phyloP scores from a whole-genome alignment of 768 basidiomycete genomes.

The Phylloporus arenicola region DNA sequence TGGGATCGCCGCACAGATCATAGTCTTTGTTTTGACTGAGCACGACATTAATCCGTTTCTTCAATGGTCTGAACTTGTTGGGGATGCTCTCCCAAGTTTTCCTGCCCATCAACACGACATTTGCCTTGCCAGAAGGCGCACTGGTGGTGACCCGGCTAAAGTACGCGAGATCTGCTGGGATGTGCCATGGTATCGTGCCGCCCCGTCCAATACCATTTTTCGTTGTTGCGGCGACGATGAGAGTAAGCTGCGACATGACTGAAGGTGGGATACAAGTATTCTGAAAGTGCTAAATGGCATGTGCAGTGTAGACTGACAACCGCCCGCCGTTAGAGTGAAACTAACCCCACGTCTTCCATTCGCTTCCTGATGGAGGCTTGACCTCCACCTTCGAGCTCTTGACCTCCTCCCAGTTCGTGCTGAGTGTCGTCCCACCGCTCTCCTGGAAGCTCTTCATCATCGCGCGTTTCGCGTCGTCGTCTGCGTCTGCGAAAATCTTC shows the following conservation, averaged over 20 bases:
- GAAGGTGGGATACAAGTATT: background rate
- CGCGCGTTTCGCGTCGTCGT: slow-evolving; percentile 85
- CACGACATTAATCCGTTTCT: slow-evolving; percentile 71
- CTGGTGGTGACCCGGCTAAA: slow-evolving; percentile 76
- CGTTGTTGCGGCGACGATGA: slow-evolving; percentile 90
- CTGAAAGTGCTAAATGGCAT: background rate
- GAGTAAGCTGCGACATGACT: slow-evolving; percentile 65
- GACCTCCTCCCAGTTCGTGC: slow-evolving; percentile 95
- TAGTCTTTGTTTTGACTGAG: slow-evolving; percentile 58
- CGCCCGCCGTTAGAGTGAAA: background rate
- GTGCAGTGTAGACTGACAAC: background rate
- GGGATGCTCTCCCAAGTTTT: slow-evolving; percentile 99
- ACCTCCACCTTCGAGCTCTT: slow-evolving; percentile 63
- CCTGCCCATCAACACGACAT: slow-evolving; percentile 91
- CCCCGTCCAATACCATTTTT: slow-evolving; percentile 83
- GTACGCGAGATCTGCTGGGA: slow-evolving; percentile 86
- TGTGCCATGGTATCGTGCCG: slow-evolving; percentile 78
- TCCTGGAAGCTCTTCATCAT: slow-evolving; percentile 99
- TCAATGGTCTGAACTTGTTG: slow-evolving; percentile 71
- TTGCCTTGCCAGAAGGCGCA: slow-evolving; percentile 50
- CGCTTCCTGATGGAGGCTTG: slow-evolving; percentile 78
- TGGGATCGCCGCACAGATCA: slow-evolving; percentile 47
- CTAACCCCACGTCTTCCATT: slow-evolving; percentile 76
- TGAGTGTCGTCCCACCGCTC: slow-evolving; percentile 91
- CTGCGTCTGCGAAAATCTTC: slow-evolving; percentile 84